Evolutionary conservation across 2,329 filamentous ascomycete species (phyloP), one percentile per base, ranked within the genome.

Genomic region (Trichothecium roseum): DNA sequence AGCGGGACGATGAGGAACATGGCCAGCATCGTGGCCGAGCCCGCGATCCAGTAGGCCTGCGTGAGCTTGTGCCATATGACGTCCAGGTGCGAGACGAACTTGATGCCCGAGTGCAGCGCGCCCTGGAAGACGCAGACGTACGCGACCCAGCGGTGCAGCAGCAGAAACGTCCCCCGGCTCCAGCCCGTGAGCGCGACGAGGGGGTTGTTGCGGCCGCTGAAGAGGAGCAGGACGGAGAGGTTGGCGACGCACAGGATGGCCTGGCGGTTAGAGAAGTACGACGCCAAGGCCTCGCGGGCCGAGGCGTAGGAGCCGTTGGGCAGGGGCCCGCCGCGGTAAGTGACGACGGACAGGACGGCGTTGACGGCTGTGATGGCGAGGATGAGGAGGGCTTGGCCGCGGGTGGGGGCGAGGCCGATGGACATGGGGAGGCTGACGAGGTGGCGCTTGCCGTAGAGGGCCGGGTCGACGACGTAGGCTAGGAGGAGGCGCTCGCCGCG

Each of bases 91-190:
- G 52, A 36, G 3, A 46, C 40, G 0, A 67, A 48, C 8, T 52
- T 54, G 9, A 63, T 40, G 13, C 59, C 45, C 2, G 53, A 57
- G 48, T 72, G 67, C 1, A 69, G 17, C 10, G 60, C 42, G 6
- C 56, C 61, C 37, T 70, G 55, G 1, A 68, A 32, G 9, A 57
- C 55, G 28, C 52, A 57, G 15, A 69, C 47, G 28, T 55, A 44
- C 4, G 60, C 64, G 5, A 64, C 49, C 62, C 63, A 69, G 13
- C 65, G 60, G 44, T 72, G 67, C 2, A 69, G 48, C 3, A 69
- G 42, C 12, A 69, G 35, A 41, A 55, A 69, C 1, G 68, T 70
- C 1, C 55, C 55, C 38, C 66, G 59, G 1, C 52, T 57, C 64
- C 65, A 69, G 42, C 63, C 56, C 3, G 65, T 68, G 4, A 65